Conservation (phyloP, 768 basidiomycete species). For the Leucosporidium scottii region DNA sequence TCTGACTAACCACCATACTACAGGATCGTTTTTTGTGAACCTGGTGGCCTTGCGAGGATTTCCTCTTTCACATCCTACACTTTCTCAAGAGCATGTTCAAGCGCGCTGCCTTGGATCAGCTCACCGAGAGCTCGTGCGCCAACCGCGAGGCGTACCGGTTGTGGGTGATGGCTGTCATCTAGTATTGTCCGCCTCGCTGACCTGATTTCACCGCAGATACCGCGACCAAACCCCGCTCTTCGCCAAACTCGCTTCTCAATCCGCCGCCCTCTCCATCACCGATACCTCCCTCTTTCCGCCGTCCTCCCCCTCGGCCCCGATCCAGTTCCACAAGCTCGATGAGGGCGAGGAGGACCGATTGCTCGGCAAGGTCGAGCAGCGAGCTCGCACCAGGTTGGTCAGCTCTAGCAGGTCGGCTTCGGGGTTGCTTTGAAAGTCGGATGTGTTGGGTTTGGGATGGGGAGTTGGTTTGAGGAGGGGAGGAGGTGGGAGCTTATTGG, state of each 20-base stretch:
- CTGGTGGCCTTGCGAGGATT: conserved; percentile 27
- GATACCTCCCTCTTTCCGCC: conserved; percentile 7
- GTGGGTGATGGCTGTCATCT: conserved; percentile 4
- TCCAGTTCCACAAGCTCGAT: conserved; percentile 6
- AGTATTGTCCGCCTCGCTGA: background rate
- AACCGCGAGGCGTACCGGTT: conserved; percentile 25
- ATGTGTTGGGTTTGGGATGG: no score
- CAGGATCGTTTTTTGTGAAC: no score
- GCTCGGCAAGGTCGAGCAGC: background rate
- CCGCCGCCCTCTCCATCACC: conserved; percentile 13
- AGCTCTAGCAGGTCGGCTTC: no score
- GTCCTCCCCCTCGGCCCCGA: background rate
- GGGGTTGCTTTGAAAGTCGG: no score
- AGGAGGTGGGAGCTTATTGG: no score
- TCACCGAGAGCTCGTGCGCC: conserved; percentile 12
- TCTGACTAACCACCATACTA: no score
- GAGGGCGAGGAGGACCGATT: conserved; percentile 9
- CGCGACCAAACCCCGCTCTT: conserved; percentile 21
- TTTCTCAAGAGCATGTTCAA: conserved; percentile 27
- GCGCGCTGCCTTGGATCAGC: conserved; percentile 13
- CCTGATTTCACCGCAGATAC: conserved; percentile 17
- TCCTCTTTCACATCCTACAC: conserved; percentile 16
- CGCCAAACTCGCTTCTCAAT: conserved; percentile 24
- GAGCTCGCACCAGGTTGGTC: conserved; percentile 2
- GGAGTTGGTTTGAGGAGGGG: no score